phyloP scores from a whole-genome alignment of 2,329 filamentous ascomycete genomes.

The Colletotrichum agaves region DNA sequence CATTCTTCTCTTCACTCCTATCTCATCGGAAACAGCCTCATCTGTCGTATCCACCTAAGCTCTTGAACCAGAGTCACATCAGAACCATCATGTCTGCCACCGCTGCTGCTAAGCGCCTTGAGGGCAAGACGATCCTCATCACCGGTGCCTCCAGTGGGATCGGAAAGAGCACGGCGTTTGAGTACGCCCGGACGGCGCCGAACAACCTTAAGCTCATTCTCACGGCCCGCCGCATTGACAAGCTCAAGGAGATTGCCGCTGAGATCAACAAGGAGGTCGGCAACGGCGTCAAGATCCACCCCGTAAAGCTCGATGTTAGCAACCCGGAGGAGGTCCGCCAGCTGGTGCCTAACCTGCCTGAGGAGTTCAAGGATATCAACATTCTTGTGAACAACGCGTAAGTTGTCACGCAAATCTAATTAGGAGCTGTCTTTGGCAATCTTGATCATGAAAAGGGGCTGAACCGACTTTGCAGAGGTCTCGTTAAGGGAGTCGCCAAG shows the following conservation, averaged over 20 bases:
- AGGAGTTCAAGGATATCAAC: constrained; percentile 86
- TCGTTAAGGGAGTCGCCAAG: constrained; percentile 88
- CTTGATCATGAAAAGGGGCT: constrained; percentile 17
- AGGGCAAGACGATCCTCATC: constrained; percentile 91
- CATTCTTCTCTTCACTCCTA: constrained; percentile 10
- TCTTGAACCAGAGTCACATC: neutral
- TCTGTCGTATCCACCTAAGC: constrained; percentile 2
- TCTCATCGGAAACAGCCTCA: constrained; percentile 4
- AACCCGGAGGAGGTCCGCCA: constrained; percentile 76
- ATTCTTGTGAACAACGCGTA: constrained; percentile 97
- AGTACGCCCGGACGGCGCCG: constrained; percentile 89
- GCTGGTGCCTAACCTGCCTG: constrained; percentile 79
- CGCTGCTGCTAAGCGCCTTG: constrained; percentile 82
- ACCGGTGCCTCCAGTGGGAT: constrained; percentile 96
- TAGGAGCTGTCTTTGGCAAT: neutral
- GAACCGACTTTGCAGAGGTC: constrained; percentile 65
- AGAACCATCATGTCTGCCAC: constrained; percentile 62
- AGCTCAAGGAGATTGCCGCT: constrained; percentile 77
- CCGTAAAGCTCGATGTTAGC: constrained; percentile 89
- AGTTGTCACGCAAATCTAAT: constrained; percentile 43
- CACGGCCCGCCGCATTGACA: constrained; percentile 87
- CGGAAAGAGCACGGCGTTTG: constrained; percentile 82
- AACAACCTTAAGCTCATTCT: constrained; percentile 84
- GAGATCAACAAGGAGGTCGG: constrained; percentile 83
- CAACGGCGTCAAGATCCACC: constrained; percentile 81